These are phyloP conservation scores for Malassezia sp. DNA, from an alignment of 1,284 basidiomycete genomes.

Conservation along the genomic window DNA sequence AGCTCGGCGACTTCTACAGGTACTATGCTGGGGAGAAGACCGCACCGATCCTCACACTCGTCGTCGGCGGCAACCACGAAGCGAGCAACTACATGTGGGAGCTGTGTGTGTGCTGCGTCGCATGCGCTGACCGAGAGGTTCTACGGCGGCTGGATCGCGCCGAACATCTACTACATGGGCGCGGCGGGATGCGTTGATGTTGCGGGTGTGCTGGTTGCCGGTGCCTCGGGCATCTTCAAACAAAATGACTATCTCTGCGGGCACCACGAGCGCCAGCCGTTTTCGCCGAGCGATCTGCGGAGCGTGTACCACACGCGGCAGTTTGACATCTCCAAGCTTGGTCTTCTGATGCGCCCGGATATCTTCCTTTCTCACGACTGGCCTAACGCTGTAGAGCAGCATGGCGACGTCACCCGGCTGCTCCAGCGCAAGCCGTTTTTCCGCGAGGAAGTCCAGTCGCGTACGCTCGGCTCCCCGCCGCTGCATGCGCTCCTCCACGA, in stretches of 20 bases:
- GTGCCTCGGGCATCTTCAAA: constrained; percentile 88
- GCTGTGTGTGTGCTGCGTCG: constrained; percentile 55
- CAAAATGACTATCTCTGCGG: constrained; percentile 57
- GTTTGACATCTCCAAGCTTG: constrained; percentile 68
- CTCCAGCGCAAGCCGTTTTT: constrained; percentile 74
- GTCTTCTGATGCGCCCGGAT: constrained; percentile 57
- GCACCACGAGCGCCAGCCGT: constrained; percentile 57
- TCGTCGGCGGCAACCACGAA: constrained; percentile 97
- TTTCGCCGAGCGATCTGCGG: constrained; percentile 58
- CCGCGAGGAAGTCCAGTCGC: constrained; percentile 57
- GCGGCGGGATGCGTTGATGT: constrained; percentile 79
- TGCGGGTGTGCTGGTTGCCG: constrained; percentile 67
- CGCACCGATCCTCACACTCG: constrained; percentile 78
- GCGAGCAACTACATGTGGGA: constrained; percentile 96
- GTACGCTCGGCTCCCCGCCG: constrained; percentile 75
- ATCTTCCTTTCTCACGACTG: constrained; percentile 93
- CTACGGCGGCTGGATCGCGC: constrained; percentile 59
- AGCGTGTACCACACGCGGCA: constrained; percentile 85
- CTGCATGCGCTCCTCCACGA: constrained; percentile 64
- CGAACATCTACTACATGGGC: constrained; percentile 92
- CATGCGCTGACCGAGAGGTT: constrained; percentile 15
- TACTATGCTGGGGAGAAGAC: constrained; percentile 73
- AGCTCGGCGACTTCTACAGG: constrained; percentile 59
- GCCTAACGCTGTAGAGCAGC: constrained; percentile 73
- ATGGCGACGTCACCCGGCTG: constrained; percentile 62